phyloP scores from a whole-genome alignment of 331 rosid species.

The Rhamnella rubrinervis region DNA sequence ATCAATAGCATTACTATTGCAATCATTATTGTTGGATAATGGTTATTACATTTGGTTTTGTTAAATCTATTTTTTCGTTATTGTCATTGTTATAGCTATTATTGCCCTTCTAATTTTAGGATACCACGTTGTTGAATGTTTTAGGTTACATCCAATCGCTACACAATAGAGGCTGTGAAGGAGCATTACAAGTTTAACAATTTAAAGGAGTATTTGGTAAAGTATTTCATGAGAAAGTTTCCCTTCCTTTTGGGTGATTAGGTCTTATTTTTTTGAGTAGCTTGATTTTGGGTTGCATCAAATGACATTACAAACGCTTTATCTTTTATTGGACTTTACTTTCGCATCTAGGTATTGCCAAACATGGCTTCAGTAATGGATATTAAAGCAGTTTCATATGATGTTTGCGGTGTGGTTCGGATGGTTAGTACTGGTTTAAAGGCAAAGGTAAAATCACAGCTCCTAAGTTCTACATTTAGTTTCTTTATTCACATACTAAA shows the following conservation, averaged over 20 bases:
- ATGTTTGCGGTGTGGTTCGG: conserved; percentile 83
- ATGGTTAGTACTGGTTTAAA: conserved; percentile 63
- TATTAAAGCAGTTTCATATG: conserved; percentile 73
- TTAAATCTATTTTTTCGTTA: not conserved
- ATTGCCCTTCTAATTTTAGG: not conserved
- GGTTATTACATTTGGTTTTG: not conserved
- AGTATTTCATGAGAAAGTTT: conserved; percentile 7
- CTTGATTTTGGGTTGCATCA: conserved; percentile 2
- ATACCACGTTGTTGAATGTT: conserved; percentile 17
- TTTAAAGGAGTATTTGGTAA: conserved; percentile 79
- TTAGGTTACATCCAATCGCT: conserved; percentile 85
- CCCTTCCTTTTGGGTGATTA: conserved; percentile 18
- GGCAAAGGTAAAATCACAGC: conserved; percentile 64
- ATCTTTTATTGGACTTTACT: conserved; percentile 19
- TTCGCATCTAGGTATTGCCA: conserved; percentile 77
- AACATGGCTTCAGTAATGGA: conserved; percentile 92
- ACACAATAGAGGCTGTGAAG: conserved; percentile 80
- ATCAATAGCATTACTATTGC: no score
- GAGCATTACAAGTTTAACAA: conserved; percentile 86
- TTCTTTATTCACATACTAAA: conserved; percentile 11
- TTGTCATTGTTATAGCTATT: not conserved
- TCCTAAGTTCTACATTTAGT: conserved; percentile 17
- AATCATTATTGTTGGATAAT: not conserved
- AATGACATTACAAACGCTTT: conserved; percentile 19
- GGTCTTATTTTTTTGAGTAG: not conserved